phyloP scores from a whole-genome alignment of 192 early-diverging fungal genomes.

The Phycomyces blakesleeanus region DNA sequence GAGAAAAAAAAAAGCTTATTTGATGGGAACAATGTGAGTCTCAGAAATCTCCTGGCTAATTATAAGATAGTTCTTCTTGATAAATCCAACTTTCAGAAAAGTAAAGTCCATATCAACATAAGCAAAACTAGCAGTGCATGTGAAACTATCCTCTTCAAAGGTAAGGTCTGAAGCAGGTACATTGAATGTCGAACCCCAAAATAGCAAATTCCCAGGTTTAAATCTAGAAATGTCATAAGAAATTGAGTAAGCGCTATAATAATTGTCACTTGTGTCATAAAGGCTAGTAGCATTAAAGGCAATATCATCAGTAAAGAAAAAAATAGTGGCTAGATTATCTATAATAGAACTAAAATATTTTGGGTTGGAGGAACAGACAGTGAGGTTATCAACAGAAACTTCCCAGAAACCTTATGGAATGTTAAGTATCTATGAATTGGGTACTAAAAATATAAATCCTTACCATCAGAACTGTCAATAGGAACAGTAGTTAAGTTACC shows the following conservation, averaged over 20 bases:
- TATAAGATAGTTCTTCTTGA: too few relatives aligned
- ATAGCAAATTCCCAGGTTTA: constrained; percentile 28
- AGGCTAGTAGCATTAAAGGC: constrained; percentile 13
- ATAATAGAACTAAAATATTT: constrained; percentile 25
- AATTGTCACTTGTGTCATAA: constrained; percentile 16
- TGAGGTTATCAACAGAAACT: background rate
- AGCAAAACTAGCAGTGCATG: constrained; percentile 28
- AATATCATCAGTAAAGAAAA: constrained; percentile 28
- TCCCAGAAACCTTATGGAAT: too few relatives aligned
- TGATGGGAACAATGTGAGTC: too few relatives aligned
- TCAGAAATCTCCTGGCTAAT: too few relatives aligned
- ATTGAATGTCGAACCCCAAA: constrained; percentile 35
- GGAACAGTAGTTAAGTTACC: constrained; percentile 44
- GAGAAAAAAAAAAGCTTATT: too few relatives aligned
- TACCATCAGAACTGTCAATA: constrained; percentile 27
- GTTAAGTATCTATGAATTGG: background rate
- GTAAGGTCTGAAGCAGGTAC: constrained; percentile 38
- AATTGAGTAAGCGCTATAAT: constrained; percentile 24
- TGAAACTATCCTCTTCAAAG: constrained; percentile 17
- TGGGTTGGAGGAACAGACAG: background rate
- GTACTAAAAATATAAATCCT: background rate
- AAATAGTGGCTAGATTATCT: constrained; percentile 42
- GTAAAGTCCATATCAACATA: too few relatives aligned
- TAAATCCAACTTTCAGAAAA: too few relatives aligned
- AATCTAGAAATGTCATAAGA: constrained; percentile 19